phyloP scores from a whole-genome alignment of 371 early-diverging fungal genomes.

The Rhizopus delemar region DNA sequence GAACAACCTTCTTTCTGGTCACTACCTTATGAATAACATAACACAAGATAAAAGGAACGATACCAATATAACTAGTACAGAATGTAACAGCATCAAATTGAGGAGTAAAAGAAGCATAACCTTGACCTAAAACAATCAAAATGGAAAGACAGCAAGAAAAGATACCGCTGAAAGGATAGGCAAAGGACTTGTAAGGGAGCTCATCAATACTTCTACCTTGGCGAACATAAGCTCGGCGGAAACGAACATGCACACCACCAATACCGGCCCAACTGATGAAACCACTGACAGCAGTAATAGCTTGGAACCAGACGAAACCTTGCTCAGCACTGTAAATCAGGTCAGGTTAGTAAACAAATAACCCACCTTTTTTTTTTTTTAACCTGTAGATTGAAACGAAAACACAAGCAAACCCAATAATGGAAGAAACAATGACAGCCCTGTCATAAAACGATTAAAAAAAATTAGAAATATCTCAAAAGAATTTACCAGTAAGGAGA shows the following conservation, averaged over 20 bases:
- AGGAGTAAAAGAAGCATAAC: constrained; percentile 39
- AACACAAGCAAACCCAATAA: constrained; percentile 58
- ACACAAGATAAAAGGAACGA: constrained; percentile 47
- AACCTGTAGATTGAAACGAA: constrained; percentile 54
- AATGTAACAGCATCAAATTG: constrained; percentile 27
- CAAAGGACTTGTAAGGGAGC: constrained; percentile 72
- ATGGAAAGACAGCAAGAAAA: constrained; percentile 49
- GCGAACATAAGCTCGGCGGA: constrained; percentile 74
- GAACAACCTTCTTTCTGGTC: constrained; percentile 54
- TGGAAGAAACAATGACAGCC: constrained; percentile 56
- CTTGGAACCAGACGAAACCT: constrained; percentile 76
- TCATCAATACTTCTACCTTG: constrained; percentile 70
- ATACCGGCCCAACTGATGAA: constrained; percentile 82
- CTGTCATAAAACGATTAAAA: constrained; percentile 8
- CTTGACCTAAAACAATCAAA: constrained; percentile 64
- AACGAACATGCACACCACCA: constrained; percentile 75
- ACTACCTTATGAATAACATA: constrained; percentile 50
- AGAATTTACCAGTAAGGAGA: constrained; percentile 48
- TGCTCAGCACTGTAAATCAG: constrained; percentile 38
- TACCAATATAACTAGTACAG: constrained; percentile 42
- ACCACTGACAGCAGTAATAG: constrained; percentile 72
- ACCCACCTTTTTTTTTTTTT: neutral
- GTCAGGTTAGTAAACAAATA: neutral
- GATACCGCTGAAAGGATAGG: constrained; percentile 71
- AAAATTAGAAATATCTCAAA: neutral